phyloP scores from a whole-genome alignment of 805 yeast species.

The Metschnikowia proteae region DNA sequence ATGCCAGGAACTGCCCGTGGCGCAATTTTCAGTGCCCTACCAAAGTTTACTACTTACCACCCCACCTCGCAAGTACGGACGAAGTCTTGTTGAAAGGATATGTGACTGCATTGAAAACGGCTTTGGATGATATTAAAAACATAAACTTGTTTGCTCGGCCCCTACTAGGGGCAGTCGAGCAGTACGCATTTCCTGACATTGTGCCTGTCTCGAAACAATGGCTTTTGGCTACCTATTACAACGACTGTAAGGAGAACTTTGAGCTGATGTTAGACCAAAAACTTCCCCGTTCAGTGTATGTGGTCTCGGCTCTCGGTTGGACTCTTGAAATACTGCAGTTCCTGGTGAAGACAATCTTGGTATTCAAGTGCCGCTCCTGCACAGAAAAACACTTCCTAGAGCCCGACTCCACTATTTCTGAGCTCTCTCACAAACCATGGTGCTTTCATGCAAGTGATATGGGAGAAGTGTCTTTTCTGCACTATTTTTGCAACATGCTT shows the following conservation, averaged over 20 bases:
- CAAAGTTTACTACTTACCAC: constrained; percentile 33
- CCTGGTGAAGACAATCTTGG: constrained; percentile 23
- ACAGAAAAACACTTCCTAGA: constrained; percentile 32
- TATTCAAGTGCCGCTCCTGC: constrained; percentile 36
- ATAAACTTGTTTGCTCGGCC: constrained; percentile 1
- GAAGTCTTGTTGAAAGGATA: constrained; percentile 28
- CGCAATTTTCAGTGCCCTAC: constrained; percentile 31
- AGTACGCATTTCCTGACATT: constrained; percentile 12
- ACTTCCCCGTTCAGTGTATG: constrained; percentile 33
- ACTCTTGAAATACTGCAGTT: constrained; percentile 30
- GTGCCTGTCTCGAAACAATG: constrained; percentile 28
- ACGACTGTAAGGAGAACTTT: constrained; percentile 36
- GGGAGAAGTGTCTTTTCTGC: constrained; percentile 12
- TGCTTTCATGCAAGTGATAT: constrained; percentile 24
- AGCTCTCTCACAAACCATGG: constrained; percentile 32
- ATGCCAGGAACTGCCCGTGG: constrained; percentile 36
- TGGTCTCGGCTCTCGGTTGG: constrained; percentile 40
- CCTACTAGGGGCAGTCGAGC: neutral
- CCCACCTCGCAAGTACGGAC: constrained; percentile 29
- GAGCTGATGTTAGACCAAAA: constrained; percentile 18
- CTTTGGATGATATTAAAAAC: constrained; percentile 24
- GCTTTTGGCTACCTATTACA: constrained; percentile 29
- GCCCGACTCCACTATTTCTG: constrained; percentile 9
- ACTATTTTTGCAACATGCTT: constrained; percentile 26
- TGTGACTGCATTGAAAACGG: constrained; percentile 24